These are phyloP conservation scores for Botryosphaeria agaves DNA, from an alignment of 2,329 filamentous ascomycete genomes.

Conservation along the genomic window DNA sequence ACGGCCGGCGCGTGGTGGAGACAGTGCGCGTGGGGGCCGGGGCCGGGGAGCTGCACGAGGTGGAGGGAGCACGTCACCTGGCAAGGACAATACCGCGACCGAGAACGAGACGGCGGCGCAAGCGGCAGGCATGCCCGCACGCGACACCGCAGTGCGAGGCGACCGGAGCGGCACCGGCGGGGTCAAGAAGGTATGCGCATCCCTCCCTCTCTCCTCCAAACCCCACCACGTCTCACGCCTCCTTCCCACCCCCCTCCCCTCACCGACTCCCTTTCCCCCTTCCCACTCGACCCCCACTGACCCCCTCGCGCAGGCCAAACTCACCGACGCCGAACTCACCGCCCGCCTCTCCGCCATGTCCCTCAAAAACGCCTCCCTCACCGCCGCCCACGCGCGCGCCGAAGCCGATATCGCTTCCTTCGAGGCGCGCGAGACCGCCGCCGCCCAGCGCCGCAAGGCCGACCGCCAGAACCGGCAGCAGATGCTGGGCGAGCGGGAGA, in stretches of 20 bases:
- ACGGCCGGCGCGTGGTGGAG: no score
- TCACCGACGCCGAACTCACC: slow-evolving; percentile 46
- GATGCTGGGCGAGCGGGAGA: slow-evolving; percentile 46
- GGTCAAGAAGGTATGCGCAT: slow-evolving; percentile 22
- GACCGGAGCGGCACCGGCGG: slow-evolving; percentile 38
- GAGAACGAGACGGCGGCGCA: slow-evolving; percentile 1
- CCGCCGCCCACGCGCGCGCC: slow-evolving; percentile 44
- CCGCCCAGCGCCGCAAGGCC: slow-evolving; percentile 26
- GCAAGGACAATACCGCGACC: not conserved
- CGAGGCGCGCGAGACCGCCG: slow-evolving; percentile 42
- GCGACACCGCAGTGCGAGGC: slow-evolving; percentile 34
- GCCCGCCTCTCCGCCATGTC: slow-evolving; percentile 43
- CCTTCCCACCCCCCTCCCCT: slow-evolving; percentile 8
- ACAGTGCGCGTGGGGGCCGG: slow-evolving; percentile 6
- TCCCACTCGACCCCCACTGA: slow-evolving; percentile 18
- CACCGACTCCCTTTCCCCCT: slow-evolving; percentile 10
- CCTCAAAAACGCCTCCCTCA: slow-evolving; percentile 41
- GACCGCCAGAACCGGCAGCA: slow-evolving; percentile 35
- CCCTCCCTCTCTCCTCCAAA: slow-evolving; percentile 1
- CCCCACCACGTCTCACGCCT: slow-evolving; percentile 1
- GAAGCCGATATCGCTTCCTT: slow-evolving; percentile 51
- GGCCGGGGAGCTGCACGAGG: slow-evolving; percentile 6
- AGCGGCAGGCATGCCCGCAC: slow-evolving; percentile 4
- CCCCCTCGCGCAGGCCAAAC: slow-evolving; percentile 31
- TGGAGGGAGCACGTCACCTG: not conserved